A percentile compares a stretch with the other conserved stretches of the same genome.
Evolutionary conservation across 257 asterid genomes (phyloP).

Genomic region (Solanum neorickii): DNA sequence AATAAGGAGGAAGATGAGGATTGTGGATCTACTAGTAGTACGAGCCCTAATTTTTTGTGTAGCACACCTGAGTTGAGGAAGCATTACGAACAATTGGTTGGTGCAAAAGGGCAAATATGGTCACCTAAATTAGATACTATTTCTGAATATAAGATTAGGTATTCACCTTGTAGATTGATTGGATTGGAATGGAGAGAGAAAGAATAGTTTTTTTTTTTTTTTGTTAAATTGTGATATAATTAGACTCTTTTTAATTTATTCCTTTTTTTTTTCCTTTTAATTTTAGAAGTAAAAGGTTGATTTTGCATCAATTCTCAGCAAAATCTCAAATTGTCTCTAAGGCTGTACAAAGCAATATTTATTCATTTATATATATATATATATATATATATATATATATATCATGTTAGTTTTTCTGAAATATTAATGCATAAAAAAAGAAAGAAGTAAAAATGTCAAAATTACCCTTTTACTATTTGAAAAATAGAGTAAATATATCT

Average conservation of each 20-base stretch:
- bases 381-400: background rate
- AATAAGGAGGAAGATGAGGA: background rate
- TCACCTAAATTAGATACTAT: slow-evolving; percentile 81
- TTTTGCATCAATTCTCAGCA: background rate
- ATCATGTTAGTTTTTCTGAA: background rate
- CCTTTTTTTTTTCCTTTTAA: background rate
- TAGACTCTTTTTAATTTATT: background rate
- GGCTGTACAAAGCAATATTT: background rate
- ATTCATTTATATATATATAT: background rate
- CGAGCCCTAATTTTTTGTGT: slow-evolving; percentile 19
- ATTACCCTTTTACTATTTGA: too few relatives aligned
- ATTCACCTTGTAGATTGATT: slow-evolving; percentile 54
- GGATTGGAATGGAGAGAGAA: slow-evolving; percentile 48
- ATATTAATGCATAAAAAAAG: background rate
- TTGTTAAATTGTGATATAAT: background rate
- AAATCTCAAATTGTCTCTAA: background rate
- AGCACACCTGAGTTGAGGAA: slow-evolving; percentile 82
- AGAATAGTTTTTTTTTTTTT: slow-evolving; percentile 8
- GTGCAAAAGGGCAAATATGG: slow-evolving; percentile 51
- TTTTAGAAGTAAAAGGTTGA: background rate
- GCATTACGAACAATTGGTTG: slow-evolving; percentile 58
- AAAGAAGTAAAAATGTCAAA: too few relatives aligned
- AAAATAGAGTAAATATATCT: too few relatives aligned
- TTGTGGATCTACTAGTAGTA: background rate
- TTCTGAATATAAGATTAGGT: slow-evolving; percentile 50